These are phyloP conservation scores for Berkeleyomyces rouxiae DNA, from an alignment of 2,329 filamentous ascomycete species.

Conservation along the genomic window DNA sequence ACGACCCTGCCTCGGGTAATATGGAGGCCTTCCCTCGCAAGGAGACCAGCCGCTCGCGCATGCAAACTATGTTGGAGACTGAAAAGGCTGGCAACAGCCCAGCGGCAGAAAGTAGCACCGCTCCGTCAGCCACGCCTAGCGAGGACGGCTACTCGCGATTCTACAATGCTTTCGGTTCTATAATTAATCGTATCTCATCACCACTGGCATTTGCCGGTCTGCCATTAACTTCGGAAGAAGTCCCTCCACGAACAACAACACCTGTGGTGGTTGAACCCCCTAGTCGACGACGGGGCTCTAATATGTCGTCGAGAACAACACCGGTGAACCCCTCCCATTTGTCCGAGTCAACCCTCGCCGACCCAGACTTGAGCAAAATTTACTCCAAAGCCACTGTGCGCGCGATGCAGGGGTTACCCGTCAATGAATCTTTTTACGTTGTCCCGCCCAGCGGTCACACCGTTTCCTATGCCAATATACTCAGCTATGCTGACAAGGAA, in stretches of 20 bases:
- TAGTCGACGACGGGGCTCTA: slow-evolving; percentile 5
- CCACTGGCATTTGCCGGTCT: slow-evolving; percentile 86
- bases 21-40: slow-evolving; percentile 40
- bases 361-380: slow-evolving; percentile 65
- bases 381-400: slow-evolving; percentile 75
- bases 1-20: slow-evolving; percentile 55
- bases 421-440: slow-evolving; percentile 76
- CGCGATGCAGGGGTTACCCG: slow-evolving; percentile 55
- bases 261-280: slow-evolving; percentile 1
- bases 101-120: neutral
- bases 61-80: slow-evolving; percentile 39
- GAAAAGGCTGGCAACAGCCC: slow-evolving; percentile 36
- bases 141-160: slow-evolving; percentile 82
- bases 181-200: slow-evolving; percentile 78
- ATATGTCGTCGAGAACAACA: slow-evolving; percentile 16
- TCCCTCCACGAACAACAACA: slow-evolving; percentile 13
- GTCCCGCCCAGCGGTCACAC: slow-evolving; percentile 85
- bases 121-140: slow-evolving; percentile 6
- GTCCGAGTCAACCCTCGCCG: slow-evolving; percentile 19
- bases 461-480: slow-evolving; percentile 80
- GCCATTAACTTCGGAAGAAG: slow-evolving; percentile 48
- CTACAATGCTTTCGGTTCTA: slow-evolving; percentile 77
- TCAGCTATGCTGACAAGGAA: slow-evolving; percentile 53
- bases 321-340: slow-evolving; percentile 1
- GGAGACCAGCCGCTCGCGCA: slow-evolving; percentile 31